Conservation (phyloP, 2,329 filamentous ascomycete species). For the Fusarium nanum region DNA sequence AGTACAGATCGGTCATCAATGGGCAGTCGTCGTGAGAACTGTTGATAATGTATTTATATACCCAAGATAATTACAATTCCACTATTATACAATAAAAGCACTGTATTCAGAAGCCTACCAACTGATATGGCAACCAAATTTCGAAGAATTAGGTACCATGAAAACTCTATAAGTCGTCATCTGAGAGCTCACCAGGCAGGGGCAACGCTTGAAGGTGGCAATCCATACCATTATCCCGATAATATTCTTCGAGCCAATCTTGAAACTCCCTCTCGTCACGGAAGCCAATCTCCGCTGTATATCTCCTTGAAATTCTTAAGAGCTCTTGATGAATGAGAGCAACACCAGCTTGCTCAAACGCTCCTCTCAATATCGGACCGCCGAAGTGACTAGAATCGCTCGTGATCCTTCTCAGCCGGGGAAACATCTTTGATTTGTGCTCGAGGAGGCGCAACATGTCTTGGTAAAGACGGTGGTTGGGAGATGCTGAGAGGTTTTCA, state of each 20-base stretch:
- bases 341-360: neutral
- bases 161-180: too few relatives aligned
- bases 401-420: neutral
- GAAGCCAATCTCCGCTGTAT: neutral
- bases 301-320: neutral
- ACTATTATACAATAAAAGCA: accelerated
- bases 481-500: accelerated
- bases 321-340: neutral
- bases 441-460: neutral
- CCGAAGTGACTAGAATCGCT: too few relatives aligned
- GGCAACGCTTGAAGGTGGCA: too few relatives aligned
- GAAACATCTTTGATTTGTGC: neutral
- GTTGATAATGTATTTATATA: too few relatives aligned
- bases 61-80: too few relatives aligned
- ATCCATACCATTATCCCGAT: too few relatives aligned
- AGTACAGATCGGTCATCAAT: neutral
- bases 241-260: too few relatives aligned
- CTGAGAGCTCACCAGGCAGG: too few relatives aligned
- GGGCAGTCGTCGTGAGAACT: neutral
- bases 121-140: too few relatives aligned
- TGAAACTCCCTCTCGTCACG: too few relatives aligned
- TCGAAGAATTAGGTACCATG: too few relatives aligned
- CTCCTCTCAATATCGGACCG: neutral
- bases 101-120: too few relatives aligned
- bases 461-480: accelerated